phyloP scores from a whole-genome alignment of 1,139 yeast species.

The Pichia sp. region DNA sequence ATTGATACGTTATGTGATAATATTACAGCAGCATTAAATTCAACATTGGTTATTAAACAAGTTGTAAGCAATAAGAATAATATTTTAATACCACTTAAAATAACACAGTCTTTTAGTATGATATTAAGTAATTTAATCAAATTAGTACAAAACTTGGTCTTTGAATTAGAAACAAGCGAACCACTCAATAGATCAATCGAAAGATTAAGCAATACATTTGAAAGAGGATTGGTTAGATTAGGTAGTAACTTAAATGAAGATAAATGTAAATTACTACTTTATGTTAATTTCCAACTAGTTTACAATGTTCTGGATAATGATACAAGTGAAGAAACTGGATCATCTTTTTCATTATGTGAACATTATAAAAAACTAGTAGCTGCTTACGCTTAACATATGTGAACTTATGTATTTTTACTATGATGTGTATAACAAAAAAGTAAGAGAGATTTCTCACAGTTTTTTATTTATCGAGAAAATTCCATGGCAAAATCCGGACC shows the following conservation, averaged over 20 bases:
- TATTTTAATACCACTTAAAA: slow-evolving; percentile 48
- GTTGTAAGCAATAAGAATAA: slow-evolving; percentile 20
- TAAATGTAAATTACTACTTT: slow-evolving; percentile 58
- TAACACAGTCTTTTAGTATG: slow-evolving; percentile 78
- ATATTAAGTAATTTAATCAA: slow-evolving; percentile 67
- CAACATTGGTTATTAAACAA: slow-evolving; percentile 26
- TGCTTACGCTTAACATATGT: not conserved
- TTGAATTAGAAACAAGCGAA: slow-evolving; percentile 40
- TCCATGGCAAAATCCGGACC: not conserved
- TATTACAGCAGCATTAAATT: slow-evolving; percentile 39
- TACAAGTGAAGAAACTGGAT: not conserved
- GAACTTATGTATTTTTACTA: not conserved
- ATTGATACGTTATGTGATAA: slow-evolving; percentile 74
- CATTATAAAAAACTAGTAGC: slow-evolving; percentile 8
- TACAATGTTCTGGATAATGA: slow-evolving; percentile 38
- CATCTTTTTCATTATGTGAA: slow-evolving; percentile 2
- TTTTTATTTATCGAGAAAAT: not conserved
- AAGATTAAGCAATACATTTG: slow-evolving; percentile 73
- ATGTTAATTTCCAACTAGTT: slow-evolving; percentile 63
- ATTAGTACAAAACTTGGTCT: slow-evolving; percentile 35
- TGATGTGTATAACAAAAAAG: too few relatives aligned
- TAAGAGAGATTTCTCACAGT: not conserved
- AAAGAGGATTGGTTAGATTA: slow-evolving; percentile 59
- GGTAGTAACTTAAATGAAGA: slow-evolving; percentile 21
- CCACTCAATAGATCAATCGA: slow-evolving; percentile 66